Evolutionary conservation across 371 early-diverging fungal genomes (phyloP), one percentile per base, ranked within the genome.

Genomic region (Zopfochytrium polystomum): DNA sequence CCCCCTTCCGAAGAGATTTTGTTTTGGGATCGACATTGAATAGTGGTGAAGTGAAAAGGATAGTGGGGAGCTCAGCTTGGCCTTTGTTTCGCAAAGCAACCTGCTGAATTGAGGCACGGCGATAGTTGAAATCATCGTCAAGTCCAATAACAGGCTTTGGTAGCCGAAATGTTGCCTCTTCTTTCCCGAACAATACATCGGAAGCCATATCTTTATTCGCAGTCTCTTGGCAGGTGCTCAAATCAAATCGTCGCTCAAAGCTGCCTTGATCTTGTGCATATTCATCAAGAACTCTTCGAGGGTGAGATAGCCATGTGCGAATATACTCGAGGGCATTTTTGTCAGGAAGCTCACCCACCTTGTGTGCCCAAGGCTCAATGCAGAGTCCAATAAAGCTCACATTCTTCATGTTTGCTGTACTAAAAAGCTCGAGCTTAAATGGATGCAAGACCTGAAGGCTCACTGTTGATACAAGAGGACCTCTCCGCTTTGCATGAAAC

Each of bases 291-390:
- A 78, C 44, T 29, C 76, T 43, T 53, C 74, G 75, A 1, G 80
- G 76, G 52, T 77, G 76, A 6, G 77, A 73, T 72, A 81, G 72
- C 82, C 82, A 81, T 62, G 66, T 65, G 22, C 73, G 35, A 29
- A 81, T 23, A 45, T 72, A 70, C 25, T 81, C 80, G 7, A 81
- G 58, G 11, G 75, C 69, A 55, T 80, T 80, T 50, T 71, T 74
- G 52, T 80, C 78, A 2, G 65, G 72, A 7, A 66, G 33, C 46
- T 75, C 73, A 0, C 70, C 72, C 1, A 68, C 64, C 11, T 57
- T 25, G 43, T 68, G 73, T 6, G 58, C 7, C 51, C 71, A 77
- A 13, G 82, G 80, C 49, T 81, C 77, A 45, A 81, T 66, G 53
- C 82, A 81, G 2, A 78, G 70, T 2, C 80, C 82, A 45, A 79